These are phyloP conservation scores for Coprinopsis marcescibilis DNA, from an alignment of 768 basidiomycete genomes.

Conservation along the genomic window DNA sequence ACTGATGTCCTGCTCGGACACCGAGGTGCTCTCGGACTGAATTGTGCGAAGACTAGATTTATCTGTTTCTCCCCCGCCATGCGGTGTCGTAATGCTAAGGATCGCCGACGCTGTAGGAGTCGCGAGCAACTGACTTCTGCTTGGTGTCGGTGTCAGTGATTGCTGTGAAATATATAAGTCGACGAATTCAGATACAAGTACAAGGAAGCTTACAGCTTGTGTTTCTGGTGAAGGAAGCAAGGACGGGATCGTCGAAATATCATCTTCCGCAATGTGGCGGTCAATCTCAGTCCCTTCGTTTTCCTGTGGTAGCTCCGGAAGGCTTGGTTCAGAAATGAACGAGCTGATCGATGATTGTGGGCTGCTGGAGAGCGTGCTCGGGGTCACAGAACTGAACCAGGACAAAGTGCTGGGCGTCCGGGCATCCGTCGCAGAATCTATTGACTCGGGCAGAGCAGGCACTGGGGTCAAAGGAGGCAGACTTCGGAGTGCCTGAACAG, in stretches of 20 bases:
- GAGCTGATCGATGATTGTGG: constrained; percentile 42
- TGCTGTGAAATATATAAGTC: constrained; percentile 9
- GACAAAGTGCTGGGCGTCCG: constrained; percentile 29
- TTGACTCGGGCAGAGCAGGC: constrained; percentile 29
- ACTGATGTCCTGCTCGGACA: constrained; percentile 47
- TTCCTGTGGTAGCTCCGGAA: constrained; percentile 18
- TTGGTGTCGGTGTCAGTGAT: constrained; percentile 17
- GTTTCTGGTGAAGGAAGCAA: constrained; percentile 42
- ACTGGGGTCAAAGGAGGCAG: constrained; percentile 34
- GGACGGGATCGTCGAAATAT: constrained; percentile 50
- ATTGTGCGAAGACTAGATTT: constrained; percentile 29
- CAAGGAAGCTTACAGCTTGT: constrained; percentile 29
- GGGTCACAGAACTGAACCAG: constrained; percentile 24
- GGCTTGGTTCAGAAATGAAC: constrained; percentile 20
- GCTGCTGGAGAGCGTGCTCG: constrained; percentile 16
- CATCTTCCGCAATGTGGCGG: constrained; percentile 20
- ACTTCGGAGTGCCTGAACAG: constrained; percentile 18
- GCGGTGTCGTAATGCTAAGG: constrained; percentile 35
- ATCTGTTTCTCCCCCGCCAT: constrained; percentile 29
- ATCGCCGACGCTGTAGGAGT: constrained; percentile 37
- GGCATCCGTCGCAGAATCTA: constrained; percentile 24
- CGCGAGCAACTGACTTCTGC: constrained; percentile 20
- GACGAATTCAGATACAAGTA: constrained; percentile 2
- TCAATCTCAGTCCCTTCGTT: constrained; percentile 9
- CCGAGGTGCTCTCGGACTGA: constrained; percentile 31